Evolutionary conservation across 2,329 filamentous ascomycete species (phyloP).

Genomic region (Elsinoe arachidis): DNA sequence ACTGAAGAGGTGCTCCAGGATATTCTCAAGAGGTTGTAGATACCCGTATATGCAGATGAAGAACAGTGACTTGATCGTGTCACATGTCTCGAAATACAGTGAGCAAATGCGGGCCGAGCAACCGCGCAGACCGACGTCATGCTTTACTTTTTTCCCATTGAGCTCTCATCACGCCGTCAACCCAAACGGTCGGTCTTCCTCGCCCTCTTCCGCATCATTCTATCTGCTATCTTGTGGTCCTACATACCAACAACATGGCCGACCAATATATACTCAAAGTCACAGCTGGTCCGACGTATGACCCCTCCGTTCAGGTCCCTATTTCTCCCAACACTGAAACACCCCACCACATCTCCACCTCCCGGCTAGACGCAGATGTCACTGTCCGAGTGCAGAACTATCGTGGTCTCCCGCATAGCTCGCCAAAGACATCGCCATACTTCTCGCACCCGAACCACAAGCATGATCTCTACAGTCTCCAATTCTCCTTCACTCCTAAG

Average conservation of each 20-base stretch:
- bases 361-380: slow-evolving; percentile 57
- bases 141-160: background rate
- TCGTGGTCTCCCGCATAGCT: slow-evolving; percentile 59
- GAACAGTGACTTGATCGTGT: background rate
- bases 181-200: background rate
- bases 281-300: slow-evolving; percentile 71
- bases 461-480: slow-evolving; percentile 76
- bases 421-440: slow-evolving; percentile 65
- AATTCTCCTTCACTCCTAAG: slow-evolving; percentile 70
- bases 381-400: slow-evolving; percentile 65
- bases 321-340: slow-evolving; percentile 66
- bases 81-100: background rate
- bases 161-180: slow-evolving; percentile 1
- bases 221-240: background rate
- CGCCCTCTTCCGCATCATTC: background rate
- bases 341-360: slow-evolving; percentile 54
- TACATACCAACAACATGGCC: slow-evolving; percentile 34
- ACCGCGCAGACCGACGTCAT: slow-evolving; percentile 8
- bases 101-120: background rate
- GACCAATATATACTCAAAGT: slow-evolving; percentile 73
- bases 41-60: background rate
- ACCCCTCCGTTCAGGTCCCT: slow-evolving; percentile 58
- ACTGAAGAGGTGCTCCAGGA: slow-evolving; percentile 84
- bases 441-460: slow-evolving; percentile 63
- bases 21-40: slow-evolving; percentile 71